These are phyloP conservation scores for Herpetomonas samuelpessoai DNA, from an alignment of 208 protist species.

Conservation along the genomic window DNA sequence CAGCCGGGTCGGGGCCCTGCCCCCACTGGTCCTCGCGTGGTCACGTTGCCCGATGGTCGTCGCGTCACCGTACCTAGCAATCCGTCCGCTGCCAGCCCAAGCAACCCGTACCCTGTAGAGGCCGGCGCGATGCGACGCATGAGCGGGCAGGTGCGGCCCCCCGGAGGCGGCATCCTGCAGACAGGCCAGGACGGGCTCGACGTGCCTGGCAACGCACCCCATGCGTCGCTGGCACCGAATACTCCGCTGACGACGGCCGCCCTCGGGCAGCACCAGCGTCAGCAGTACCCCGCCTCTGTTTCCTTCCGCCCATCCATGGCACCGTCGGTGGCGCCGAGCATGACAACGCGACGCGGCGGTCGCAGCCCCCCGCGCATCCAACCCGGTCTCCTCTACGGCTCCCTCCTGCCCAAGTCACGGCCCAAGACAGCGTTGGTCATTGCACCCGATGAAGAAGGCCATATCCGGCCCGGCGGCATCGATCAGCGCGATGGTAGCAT, in stretches of 20 bases:
- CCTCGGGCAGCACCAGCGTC: neutral
- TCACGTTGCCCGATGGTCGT: constrained; percentile 7
- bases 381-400: constrained; percentile 54
- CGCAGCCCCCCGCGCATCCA: constrained; percentile 23
- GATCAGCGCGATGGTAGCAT: constrained; percentile 12
- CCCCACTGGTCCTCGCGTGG: neutral
- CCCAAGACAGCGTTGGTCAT: constrained; percentile 41
- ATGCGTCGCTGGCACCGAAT: too few relatives aligned
- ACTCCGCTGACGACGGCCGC: neutral
- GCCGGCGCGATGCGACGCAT: neutral
- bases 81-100: neutral
- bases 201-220: too few relatives aligned
- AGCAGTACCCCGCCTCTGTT: neutral
- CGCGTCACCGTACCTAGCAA: neutral
- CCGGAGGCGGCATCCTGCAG: neutral
- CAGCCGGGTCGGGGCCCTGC: neutral
- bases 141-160: neutral
- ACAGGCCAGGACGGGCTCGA: too few relatives aligned
- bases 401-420: constrained; percentile 40
- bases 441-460: constrained; percentile 10
- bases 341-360: constrained; percentile 1
- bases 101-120: neutral
- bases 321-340: constrained; percentile 9
- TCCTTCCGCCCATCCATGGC: neutral
- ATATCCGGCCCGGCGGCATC: constrained; percentile 16